Evolutionary conservation across 257 asterid species (phyloP).

Genomic region (Ehretia macrophylla): DNA sequence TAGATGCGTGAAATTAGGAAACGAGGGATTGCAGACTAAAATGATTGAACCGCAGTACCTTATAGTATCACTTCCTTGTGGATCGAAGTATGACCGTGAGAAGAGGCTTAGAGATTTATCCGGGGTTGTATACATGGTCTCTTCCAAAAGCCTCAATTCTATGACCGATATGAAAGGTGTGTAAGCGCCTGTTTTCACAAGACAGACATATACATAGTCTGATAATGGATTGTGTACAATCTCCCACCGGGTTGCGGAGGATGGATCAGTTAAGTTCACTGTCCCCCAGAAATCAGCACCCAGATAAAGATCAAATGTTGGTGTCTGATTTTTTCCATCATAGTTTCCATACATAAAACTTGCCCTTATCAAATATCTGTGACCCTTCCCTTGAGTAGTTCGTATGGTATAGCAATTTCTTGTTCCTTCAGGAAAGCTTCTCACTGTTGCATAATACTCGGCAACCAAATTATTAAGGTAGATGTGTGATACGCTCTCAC

Average conservation of each 20-base stretch:
- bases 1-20: not conserved
- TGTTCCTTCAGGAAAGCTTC: constrained; percentile 26
- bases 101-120: not conserved
- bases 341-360: constrained; percentile 24
- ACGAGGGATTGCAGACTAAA: not conserved
- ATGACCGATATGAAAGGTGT: constrained; percentile 22
- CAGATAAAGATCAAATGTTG: constrained; percentile 15
- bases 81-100: not conserved
- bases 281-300: constrained; percentile 21
- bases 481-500: not conserved
- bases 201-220: constrained; percentile 15
- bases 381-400: constrained; percentile 15
- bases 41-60: not conserved
- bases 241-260: not conserved
- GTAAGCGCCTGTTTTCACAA: constrained; percentile 8
- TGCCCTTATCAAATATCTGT: constrained; percentile 19
- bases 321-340: constrained; percentile 5
- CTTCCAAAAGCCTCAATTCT: constrained; percentile 17
- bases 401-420: constrained; percentile 21
- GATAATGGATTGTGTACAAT: constrained; percentile 6
- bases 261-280: constrained; percentile 1
- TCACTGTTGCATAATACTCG: constrained; percentile 1
- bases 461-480: not conserved
- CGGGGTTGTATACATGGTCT: constrained; percentile 4
- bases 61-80: not conserved